Percentiles rank a stretch among this genome's conserved stretches.
Conservation (phyloP, 768 basidiomycete genomes). For the Auricularia sp. region DNA sequence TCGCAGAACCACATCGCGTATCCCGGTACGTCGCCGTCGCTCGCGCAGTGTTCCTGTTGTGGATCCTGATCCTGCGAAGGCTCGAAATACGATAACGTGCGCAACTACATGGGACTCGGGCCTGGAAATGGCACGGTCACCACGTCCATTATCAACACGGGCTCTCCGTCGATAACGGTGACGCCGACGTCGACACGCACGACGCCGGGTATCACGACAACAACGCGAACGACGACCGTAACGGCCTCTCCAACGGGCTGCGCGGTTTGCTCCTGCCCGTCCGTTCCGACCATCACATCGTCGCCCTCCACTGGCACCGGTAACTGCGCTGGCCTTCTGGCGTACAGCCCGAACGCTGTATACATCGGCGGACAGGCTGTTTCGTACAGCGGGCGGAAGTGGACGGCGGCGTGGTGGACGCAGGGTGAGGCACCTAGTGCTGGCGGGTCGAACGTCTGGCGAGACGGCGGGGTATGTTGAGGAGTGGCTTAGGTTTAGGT, state of each 20-base stretch:
- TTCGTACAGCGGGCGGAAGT: slow-evolving; percentile 22
- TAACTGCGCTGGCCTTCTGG: not conserved
- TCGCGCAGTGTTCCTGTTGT: not conserved
- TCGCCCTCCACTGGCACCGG: not conserved
- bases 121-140: not conserved
- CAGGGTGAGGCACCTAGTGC: not conserved
- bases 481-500: not conserved
- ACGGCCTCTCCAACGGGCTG: not conserved
- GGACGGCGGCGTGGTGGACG: not conserved
- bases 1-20: slow-evolving; percentile 20
- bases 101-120: slow-evolving; percentile 42
- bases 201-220: too few species aligned
- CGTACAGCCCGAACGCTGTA: slow-evolving; percentile 21
- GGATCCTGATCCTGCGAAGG: not conserved
- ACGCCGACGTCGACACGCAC: slow-evolving; percentile 12
- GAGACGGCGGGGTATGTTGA: not conserved
- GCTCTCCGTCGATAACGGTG: slow-evolving; percentile 10
- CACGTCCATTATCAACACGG: slow-evolving; percentile 4
- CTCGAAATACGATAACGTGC: slow-evolving; percentile 40
- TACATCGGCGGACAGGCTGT: slow-evolving; percentile 38
- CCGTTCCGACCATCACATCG: slow-evolving; percentile 6
- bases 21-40: not conserved
- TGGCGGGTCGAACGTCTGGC: not conserved
- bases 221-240: not conserved
- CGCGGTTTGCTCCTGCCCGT: slow-evolving; percentile 7